Percentiles rank a stretch among this genome's conserved stretches.
Conservation (phyloP, 2,329 filamentous ascomycete genomes). For the Paecilomyces niveus region DNA sequence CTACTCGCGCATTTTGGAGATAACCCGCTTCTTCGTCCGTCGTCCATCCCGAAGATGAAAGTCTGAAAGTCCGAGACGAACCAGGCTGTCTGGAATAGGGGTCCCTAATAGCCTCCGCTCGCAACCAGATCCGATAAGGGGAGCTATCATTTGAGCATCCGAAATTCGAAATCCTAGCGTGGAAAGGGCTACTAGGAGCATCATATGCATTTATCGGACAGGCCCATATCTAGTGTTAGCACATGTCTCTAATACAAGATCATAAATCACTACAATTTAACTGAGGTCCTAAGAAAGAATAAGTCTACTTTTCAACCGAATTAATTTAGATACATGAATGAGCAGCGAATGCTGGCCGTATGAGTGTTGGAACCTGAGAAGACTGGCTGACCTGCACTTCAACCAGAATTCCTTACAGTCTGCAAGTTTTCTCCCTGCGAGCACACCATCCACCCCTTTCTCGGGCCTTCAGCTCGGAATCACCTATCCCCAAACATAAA, state of each 20-base stretch:
- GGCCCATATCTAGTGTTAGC: neutral
- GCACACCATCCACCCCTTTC: constrained; percentile 11
- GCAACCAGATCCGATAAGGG: no score
- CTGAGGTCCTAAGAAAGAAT: neutral
- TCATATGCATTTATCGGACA: neutral
- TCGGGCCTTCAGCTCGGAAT: constrained; percentile 2
- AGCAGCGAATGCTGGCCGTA: constrained; percentile 1
- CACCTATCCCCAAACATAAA: neutral
- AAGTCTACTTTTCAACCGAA: constrained; percentile 1
- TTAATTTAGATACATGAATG: constrained; percentile 7
- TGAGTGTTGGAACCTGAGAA: constrained; percentile 1
- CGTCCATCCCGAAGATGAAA: neutral
- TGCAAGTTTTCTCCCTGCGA: constrained; percentile 7
- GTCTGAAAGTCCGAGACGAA: neutral
- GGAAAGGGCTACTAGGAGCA: neutral
- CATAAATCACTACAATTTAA: neutral
- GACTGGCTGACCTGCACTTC: constrained; percentile 37
- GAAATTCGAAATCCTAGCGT: no score
- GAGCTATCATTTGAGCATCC: no score
- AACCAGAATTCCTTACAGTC: constrained; percentile 11
- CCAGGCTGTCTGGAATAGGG: neutral
- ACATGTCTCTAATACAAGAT: neutral
- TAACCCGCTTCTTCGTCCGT: no score
- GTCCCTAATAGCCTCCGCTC: no score
- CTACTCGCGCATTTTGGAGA: no score